Evolutionary conservation across 2,329 filamentous ascomycete genomes (phyloP).

Genomic region (Penicillium polonicum): DNA sequence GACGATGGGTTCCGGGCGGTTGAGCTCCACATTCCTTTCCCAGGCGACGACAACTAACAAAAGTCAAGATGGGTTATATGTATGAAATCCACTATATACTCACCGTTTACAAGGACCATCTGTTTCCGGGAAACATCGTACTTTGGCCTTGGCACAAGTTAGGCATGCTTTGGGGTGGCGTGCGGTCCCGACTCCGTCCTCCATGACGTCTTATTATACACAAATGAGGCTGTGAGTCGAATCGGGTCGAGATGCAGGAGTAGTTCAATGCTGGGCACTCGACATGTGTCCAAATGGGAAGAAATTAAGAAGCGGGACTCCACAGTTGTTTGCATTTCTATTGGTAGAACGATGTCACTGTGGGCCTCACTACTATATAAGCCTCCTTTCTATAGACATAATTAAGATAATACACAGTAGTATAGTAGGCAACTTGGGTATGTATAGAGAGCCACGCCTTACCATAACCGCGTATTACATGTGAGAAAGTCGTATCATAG

Average conservation of each 20-base stretch:
- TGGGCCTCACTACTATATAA: not conserved
- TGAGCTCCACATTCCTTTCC: conserved; percentile 28
- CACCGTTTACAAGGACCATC: conserved; percentile 19
- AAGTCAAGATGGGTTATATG: not conserved
- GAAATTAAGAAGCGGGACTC: not conserved
- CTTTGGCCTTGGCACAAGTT: conserved; percentile 25
- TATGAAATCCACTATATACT: not conserved
- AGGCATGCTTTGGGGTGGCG: conserved; percentile 21
- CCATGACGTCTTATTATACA: conserved; percentile 6
- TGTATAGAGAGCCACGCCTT: too few species aligned
- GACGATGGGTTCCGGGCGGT: conserved; percentile 26
- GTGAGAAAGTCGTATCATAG: too few species aligned
- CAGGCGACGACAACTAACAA: conserved; percentile 29
- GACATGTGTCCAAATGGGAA: not conserved
- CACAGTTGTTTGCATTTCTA: not conserved
- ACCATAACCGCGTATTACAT: too few species aligned
- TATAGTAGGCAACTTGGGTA: too few species aligned
- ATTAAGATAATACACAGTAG: not conserved
- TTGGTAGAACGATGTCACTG: not conserved
- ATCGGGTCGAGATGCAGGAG: not conserved
- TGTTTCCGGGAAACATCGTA: conserved; percentile 18
- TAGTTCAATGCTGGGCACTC: not conserved
- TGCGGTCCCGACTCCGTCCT: conserved; percentile 3
- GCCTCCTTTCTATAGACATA: not conserved
- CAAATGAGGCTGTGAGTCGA: not conserved